Evolutionary conservation across 306 rosid species (phyloP), one percentile per base, ranked within the genome.

Genomic region (Lupinus albus): DNA sequence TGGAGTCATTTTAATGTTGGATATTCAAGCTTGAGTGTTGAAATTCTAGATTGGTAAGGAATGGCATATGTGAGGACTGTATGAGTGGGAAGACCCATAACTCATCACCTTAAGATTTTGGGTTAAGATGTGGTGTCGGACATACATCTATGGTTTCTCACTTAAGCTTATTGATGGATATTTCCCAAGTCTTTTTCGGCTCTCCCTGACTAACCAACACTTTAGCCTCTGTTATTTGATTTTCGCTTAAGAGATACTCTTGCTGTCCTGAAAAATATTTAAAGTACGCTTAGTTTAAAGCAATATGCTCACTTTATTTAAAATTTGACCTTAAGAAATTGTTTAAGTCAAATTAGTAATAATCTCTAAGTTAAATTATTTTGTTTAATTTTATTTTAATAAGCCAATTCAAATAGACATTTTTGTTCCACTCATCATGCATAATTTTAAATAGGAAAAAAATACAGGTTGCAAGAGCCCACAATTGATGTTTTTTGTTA

Each of bases 331-430:
- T 53, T 42, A 35, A 5, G 13, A 63, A 53, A 21, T 25, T 61
- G 68, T 13, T 68, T 44, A 42, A 4, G 11, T 25, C 44, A 54
- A 25, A 41, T 20, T 42, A 8, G 36, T 41, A 25, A 41, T 21
- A 21, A 25, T 25, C 30, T 25, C 30, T 25, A 25, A 25, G 30
- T 25, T 25, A 25, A 0, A 1, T 25, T 25, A 1, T 2, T 25
- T 25, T 25, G 4, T 25, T 25, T 21, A 1, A 20, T 20, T 20
- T 25, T 25, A 25, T 25, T 25, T 39, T 38, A 38, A 47, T 20
- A 38, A 48, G 21, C 20, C 41, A 62, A 61, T 55, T 62, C 65
- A 55, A 70, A 46, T 44, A 65, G 59, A 50, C 66, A 50, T 49
- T 6, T 15, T 1, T 32, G 36, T 53, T 63, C 35, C 42, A 32